Conservation (phyloP, 108 stramenopile genomes). For the Conticribra guillardii region DNA sequence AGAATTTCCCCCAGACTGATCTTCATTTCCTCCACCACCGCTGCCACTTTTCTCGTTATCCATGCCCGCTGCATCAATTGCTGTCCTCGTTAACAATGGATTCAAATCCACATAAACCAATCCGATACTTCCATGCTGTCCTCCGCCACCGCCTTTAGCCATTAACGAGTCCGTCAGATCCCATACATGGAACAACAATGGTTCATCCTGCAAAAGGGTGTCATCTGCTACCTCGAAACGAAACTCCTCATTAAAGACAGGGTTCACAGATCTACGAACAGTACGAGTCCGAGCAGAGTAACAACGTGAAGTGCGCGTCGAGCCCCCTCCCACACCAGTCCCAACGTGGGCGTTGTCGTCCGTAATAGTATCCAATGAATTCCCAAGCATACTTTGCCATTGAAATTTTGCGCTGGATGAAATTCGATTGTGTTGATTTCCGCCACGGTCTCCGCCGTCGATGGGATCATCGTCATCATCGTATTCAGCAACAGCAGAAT, state of each 20-base stretch:
- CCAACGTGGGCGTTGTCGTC: not conserved
- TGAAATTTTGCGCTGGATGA: slow-evolving; percentile 21
- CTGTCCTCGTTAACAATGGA: slow-evolving; percentile 89
- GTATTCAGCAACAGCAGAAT: slow-evolving; percentile 63
- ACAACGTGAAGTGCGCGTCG: slow-evolving; percentile 64
- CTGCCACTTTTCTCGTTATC: slow-evolving; percentile 12
- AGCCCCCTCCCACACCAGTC: not conserved
- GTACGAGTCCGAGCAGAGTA: slow-evolving; percentile 87
- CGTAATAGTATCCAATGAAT: not conserved
- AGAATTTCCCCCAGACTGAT: not conserved
- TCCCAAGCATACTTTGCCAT: slow-evolving; percentile 20
- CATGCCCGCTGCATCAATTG: slow-evolving; percentile 47
- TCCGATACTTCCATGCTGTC: slow-evolving; percentile 74
- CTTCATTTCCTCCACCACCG: slow-evolving; percentile 20
- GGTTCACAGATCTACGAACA: slow-evolving; percentile 73
- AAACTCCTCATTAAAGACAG: slow-evolving; percentile 93
- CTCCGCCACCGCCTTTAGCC: slow-evolving; percentile 44
- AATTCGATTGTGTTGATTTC: slow-evolving; percentile 9
- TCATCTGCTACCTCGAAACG: slow-evolving; percentile 96
- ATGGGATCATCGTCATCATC: slow-evolving; percentile 50
- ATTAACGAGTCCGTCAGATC: slow-evolving; percentile 60
- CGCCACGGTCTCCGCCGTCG: not conserved
- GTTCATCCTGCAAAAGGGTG: slow-evolving; percentile 95
- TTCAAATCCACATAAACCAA: slow-evolving; percentile 96
- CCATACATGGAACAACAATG: slow-evolving; percentile 93